Conservation (phyloP, 345 rosid species). For the Eutrema yunnanense region DNA sequence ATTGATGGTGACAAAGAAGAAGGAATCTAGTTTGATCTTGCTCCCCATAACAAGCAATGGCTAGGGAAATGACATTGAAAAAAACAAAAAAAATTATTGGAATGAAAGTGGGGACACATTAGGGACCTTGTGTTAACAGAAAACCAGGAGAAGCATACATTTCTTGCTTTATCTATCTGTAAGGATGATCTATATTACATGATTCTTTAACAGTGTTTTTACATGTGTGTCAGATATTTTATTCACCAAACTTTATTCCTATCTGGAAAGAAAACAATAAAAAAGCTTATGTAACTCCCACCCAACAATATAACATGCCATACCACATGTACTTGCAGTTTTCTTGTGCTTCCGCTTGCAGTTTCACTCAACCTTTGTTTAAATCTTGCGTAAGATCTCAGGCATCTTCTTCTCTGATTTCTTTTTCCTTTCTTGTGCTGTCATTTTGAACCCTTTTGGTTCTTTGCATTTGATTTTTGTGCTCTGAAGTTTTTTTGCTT, state of each 20-base stretch:
- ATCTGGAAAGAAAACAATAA: constrained; percentile 4
- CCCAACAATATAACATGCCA: constrained; percentile 25
- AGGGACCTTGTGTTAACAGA: constrained; percentile 36
- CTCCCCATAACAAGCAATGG: constrained; percentile 32
- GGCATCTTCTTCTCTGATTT: background rate
- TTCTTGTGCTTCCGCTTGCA: constrained; percentile 16
- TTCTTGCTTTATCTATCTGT: constrained; percentile 34
- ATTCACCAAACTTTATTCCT: constrained; percentile 36
- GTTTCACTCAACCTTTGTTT: constrained; percentile 17
- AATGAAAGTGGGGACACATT: constrained; percentile 36
- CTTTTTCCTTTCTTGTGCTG: background rate
- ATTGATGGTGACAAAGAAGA: constrained; percentile 31
- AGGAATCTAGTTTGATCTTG: constrained; percentile 46
- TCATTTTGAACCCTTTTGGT: background rate
- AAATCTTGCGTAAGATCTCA: constrained; percentile 13
- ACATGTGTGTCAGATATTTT: constrained; percentile 24
- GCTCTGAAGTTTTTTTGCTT: background rate
- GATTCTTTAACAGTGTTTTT: constrained; percentile 24
- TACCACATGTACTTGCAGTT: constrained; percentile 24
- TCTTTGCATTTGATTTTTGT: background rate
- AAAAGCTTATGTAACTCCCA: constrained; percentile 27
- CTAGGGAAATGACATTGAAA: constrained; percentile 3
- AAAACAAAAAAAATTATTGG: background rate
- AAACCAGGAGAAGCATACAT: constrained; percentile 39
- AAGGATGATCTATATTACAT: constrained; percentile 23